Conservation (phyloP, 306 rosid genomes). For the Styphnolobium japonicum region DNA sequence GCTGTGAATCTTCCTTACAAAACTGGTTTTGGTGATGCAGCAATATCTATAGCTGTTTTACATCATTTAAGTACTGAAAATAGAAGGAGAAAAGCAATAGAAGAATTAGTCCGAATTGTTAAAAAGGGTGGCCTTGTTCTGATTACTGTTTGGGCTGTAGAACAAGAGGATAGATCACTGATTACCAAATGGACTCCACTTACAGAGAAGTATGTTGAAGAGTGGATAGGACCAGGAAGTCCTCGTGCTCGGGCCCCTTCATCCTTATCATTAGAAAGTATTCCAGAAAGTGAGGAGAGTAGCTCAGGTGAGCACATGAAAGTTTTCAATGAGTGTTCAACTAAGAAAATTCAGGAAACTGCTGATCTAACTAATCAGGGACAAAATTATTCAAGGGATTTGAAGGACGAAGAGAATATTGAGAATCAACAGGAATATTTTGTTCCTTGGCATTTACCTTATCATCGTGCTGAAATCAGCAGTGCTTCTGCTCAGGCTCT, state of each 20-base stretch:
- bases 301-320: slow-evolving; percentile 30
- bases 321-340: slow-evolving; percentile 33
- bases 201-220: slow-evolving; percentile 63
- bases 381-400: slow-evolving; percentile 16
- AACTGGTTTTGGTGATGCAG: slow-evolving; percentile 88
- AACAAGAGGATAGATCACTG: slow-evolving; percentile 79
- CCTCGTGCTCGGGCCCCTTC: slow-evolving; percentile 58
- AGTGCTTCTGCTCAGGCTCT: slow-evolving; percentile 88
- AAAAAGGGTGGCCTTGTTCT: slow-evolving; percentile 85
- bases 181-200: slow-evolving; percentile 87
- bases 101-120: slow-evolving; percentile 85
- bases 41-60: slow-evolving; percentile 86
- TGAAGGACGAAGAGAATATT: slow-evolving; percentile 28
- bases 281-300: slow-evolving; percentile 73
- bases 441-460: slow-evolving; percentile 97
- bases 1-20: slow-evolving; percentile 84
- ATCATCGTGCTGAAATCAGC: slow-evolving; percentile 89
- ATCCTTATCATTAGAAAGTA: slow-evolving; percentile 59
- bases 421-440: slow-evolving; percentile 82
- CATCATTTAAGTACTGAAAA: slow-evolving; percentile 88
- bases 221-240: slow-evolving; percentile 91
- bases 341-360: slow-evolving; percentile 29
- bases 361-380: slow-evolving; percentile 10
- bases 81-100: slow-evolving; percentile 81
- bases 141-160: slow-evolving; percentile 97